Evolutionary conservation across 768 basidiomycete species (phyloP), one percentile per base, ranked within the genome.

Genomic region (Boletus fagicola): DNA sequence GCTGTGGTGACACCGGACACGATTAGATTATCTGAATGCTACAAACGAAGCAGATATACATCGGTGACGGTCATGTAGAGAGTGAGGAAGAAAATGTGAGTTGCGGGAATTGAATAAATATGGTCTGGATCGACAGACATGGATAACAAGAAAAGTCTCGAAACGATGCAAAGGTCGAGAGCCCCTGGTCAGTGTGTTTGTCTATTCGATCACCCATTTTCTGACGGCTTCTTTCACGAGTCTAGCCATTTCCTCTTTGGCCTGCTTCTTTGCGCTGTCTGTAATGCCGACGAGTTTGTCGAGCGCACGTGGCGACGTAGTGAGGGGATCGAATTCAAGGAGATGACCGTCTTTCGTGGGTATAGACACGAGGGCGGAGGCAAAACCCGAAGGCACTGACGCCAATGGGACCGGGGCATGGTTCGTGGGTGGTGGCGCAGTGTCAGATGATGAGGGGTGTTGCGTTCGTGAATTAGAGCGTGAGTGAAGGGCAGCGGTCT

Each of bases 291-390:
- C 86, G 9, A 92, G 77, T 33, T 82, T 84, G 64, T 92, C 88
- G 31, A 95, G 74, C 48, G 88, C 78, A 3, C 80, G 78, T 1
- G 91, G 86, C 2, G 87, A 85, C 15, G 88, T 85, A 57, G 80
- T 78, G 43, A 95, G 75, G 10, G 93, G 92, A 62, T 96, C 88
- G 65, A 96, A 94, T 68, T 87, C 86, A 26, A 96, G 78, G n/a
- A 88, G 71, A 62, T 88, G 84, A 0, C 93, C 93, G 62, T 93
- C 90, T 40, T 80, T 83, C 0, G 86, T 92, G 5, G 89, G 85
- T n/a, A 94, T 86, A 1, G 87, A 83, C 13, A 92, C 84, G 33
- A 89, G 73, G 3, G 86, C 87, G 5, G 83, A 80, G 57, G 80
- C 72, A n/a, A 61, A 60, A 44, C 64, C 28, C 13, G 61, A 61